These are phyloP conservation scores for Fusarium dimerum DNA, from an alignment of 2,329 filamentous ascomycete genomes.

Conservation along the genomic window DNA sequence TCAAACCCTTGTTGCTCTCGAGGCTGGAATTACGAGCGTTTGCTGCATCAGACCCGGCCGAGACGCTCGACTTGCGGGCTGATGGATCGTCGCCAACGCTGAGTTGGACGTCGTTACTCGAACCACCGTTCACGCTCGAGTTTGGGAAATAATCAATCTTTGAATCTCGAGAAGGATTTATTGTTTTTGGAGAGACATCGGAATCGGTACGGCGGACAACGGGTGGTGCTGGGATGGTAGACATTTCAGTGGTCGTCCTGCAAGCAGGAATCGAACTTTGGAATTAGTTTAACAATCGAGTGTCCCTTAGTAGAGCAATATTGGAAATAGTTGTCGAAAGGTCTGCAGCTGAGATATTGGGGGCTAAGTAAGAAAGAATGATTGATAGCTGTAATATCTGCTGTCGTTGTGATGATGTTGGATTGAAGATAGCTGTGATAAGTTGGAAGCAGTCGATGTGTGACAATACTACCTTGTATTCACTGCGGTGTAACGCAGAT, in stretches of 20 bases:
- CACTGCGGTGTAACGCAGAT: not conserved
- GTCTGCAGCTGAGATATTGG: too few relatives aligned
- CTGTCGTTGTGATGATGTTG: too few relatives aligned
- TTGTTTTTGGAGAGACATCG: constrained; percentile 45
- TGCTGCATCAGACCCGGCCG: constrained; percentile 37
- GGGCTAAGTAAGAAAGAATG: too few relatives aligned
- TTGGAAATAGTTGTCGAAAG: too few relatives aligned
- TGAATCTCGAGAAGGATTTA: constrained; percentile 19
- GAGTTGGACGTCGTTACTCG: constrained; percentile 23
- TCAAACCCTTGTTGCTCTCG: constrained; percentile 26
- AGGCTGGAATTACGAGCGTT: constrained; percentile 25
- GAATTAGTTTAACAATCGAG: constrained; percentile 4
- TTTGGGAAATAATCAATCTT: constrained; percentile 31
- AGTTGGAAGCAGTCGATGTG: too few relatives aligned
- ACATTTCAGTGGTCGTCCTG: constrained; percentile 21
- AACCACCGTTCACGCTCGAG: constrained; percentile 24
- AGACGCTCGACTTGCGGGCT: constrained; percentile 35
- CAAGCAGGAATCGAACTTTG: constrained; percentile 1
- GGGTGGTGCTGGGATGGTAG: constrained; percentile 24
- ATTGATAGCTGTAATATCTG: too few relatives aligned
- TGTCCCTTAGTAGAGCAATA: not conserved
- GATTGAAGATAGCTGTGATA: too few relatives aligned
- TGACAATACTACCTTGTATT: too few relatives aligned
- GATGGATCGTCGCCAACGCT: constrained; percentile 36
- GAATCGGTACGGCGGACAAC: constrained; percentile 39